Conservation (phyloP, 1,284 basidiomycete genomes). For the Cryptococcus amylolentus region DNA sequence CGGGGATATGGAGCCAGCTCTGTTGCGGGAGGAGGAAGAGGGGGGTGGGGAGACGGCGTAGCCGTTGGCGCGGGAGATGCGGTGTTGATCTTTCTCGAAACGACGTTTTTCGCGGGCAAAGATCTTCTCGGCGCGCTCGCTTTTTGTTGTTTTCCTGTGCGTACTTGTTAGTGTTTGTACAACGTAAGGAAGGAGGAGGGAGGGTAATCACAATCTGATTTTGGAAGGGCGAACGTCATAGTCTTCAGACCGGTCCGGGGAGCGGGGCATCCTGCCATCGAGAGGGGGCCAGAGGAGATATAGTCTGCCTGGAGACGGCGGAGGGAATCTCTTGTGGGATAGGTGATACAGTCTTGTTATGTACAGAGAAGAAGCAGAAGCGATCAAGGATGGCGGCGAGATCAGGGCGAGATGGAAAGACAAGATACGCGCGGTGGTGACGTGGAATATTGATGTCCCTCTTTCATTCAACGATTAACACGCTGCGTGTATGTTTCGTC, state of each 20-base stretch:
- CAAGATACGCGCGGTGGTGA: too few species aligned
- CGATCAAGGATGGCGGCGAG: too few species aligned
- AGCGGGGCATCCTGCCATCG: too few species aligned
- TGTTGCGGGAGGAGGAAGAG: neutral
- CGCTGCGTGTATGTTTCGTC: too few species aligned
- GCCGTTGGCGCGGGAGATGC: constrained; percentile 36
- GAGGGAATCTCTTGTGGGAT: too few species aligned
- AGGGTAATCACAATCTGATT: neutral
- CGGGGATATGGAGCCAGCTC: constrained; percentile 24
- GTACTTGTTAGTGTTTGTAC: neutral
- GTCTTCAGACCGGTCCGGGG: neutral
- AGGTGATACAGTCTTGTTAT: too few species aligned
- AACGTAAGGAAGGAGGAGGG: neutral
- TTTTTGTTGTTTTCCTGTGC: constrained; percentile 34
- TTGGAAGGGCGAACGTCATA: neutral
- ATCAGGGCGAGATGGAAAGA: too few species aligned
- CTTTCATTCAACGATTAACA: too few species aligned
- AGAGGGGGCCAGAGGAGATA: too few species aligned
- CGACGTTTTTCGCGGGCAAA: constrained; percentile 31
- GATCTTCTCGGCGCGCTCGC: constrained; percentile 27
- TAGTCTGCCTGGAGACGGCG: too few species aligned
- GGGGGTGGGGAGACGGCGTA: constrained; percentile 24
- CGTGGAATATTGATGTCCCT: too few species aligned
- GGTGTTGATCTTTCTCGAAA: constrained; percentile 9
- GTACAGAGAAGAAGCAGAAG: too few species aligned